Evolutionary conservation across 1,284 basidiomycete genomes (phyloP).

Genomic region (Irpex sp.): DNA sequence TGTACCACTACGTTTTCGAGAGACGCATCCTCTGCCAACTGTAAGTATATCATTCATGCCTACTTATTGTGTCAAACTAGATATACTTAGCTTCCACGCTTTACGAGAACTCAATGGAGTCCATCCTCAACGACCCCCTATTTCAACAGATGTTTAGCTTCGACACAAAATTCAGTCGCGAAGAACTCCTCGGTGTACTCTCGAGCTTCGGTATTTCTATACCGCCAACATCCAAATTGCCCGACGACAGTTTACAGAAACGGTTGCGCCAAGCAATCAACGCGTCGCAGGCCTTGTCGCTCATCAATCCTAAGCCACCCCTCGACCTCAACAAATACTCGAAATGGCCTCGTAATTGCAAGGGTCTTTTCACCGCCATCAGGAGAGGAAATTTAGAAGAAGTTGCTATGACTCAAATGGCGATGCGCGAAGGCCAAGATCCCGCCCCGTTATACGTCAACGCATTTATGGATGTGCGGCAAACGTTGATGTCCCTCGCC

Average conservation of each 20-base stretch:
- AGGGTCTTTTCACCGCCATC: slow-evolving; percentile 8
- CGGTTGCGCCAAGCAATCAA: slow-evolving; percentile 25
- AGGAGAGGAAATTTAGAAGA: slow-evolving; percentile 16
- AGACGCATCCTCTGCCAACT: not conserved
- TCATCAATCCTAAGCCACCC: slow-evolving; percentile 13
- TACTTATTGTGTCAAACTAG: no score
- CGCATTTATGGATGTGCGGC: slow-evolving; percentile 34
- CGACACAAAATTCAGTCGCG: not conserved
- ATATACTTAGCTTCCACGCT: no score
- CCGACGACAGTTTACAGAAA: slow-evolving; percentile 24
- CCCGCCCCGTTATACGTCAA: slow-evolving; percentile 20
- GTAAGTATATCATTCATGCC: not conserved
- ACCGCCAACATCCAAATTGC: slow-evolving; percentile 23
- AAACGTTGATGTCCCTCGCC: slow-evolving; percentile 30
- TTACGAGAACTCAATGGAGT: not conserved
- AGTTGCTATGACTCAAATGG: not conserved
- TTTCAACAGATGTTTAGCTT: not conserved
- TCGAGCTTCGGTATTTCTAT: slow-evolving; percentile 9
- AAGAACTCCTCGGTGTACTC: not conserved
- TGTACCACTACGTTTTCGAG: not conserved
- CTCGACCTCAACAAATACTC: slow-evolving; percentile 16
- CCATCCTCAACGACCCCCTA: not conserved
- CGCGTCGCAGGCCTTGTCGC: slow-evolving; percentile 19
- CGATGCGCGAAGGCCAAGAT: not conserved
- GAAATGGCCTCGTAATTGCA: slow-evolving; percentile 10